Conservation (phyloP, 2,329 filamentous ascomycete genomes). For the Cytospora piceae region DNA sequence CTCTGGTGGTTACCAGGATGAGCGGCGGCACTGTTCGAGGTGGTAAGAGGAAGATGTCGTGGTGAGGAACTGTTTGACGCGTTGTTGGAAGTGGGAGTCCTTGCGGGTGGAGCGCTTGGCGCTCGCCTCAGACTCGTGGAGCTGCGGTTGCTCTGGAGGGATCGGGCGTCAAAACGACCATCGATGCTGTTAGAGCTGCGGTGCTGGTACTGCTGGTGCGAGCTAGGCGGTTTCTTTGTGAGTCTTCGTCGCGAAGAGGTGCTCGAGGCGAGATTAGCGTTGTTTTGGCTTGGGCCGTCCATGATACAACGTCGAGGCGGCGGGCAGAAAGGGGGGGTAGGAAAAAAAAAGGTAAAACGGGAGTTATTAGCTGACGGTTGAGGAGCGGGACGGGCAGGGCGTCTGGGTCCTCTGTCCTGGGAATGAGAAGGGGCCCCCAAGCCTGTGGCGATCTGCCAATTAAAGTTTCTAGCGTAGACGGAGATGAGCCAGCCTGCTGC, state of each 20-base stretch:
- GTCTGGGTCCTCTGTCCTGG: conserved; percentile 22
- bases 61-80: conserved; percentile 55
- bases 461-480: conserved; percentile 6
- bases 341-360: conserved; percentile 27
- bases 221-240: conserved; percentile 63
- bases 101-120: conserved; percentile 61
- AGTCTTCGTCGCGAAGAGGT: conserved; percentile 62
- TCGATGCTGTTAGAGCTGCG: conserved; percentile 56
- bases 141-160: conserved; percentile 65
- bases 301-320: conserved; percentile 43
- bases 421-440: conserved; percentile 27
- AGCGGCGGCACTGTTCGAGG: conserved; percentile 30
- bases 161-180: conserved; percentile 59
- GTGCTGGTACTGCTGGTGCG: conserved; percentile 47
- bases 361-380: conserved; percentile 28
- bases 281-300: conserved; percentile 48
- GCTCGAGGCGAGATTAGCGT: conserved; percentile 45
- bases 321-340: conserved; percentile 15
- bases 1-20: conserved; percentile 35
- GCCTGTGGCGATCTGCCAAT: conserved; percentile 25
- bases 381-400: conserved; percentile 27
- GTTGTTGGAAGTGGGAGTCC: conserved; percentile 51
- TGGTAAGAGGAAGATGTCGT: conserved; percentile 46
- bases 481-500: conserved; percentile 22
- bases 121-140: conserved; percentile 64